phyloP scores from a whole-genome alignment of 352 stramenopile genomes.

The Phytopythium chamaehyphon region DNA sequence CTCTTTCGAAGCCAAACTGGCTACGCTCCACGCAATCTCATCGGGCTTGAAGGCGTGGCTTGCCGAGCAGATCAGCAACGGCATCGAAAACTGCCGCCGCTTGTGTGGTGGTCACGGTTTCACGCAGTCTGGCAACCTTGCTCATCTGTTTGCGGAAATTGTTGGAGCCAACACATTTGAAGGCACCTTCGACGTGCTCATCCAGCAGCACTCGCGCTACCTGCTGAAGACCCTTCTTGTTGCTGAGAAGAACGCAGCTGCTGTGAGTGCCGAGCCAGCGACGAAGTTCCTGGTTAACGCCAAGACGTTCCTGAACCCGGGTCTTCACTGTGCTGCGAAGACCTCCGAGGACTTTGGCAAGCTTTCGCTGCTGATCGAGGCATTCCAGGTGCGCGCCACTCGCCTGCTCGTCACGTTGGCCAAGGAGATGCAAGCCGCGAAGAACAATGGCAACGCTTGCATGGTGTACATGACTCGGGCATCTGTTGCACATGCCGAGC shows the following conservation, averaged over 20 bases:
- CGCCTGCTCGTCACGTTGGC: conserved; percentile 24
- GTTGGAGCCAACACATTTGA: conserved; percentile 57
- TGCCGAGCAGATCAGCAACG: conserved; percentile 32
- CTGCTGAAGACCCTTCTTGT: conserved; percentile 39
- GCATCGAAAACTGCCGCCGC: conserved; percentile 41
- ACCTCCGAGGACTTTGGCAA: conserved; percentile 26
- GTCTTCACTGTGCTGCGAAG: conserved; percentile 29
- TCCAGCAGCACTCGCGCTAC: conserved; percentile 60
- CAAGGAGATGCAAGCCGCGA: conserved; percentile 31
- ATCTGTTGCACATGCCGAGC: conserved; percentile 42
- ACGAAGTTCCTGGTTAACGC: conserved; percentile 30
- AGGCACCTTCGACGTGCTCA: conserved; percentile 71
- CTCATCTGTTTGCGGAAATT: conserved; percentile 17
- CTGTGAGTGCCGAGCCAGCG: neutral
- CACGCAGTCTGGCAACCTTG: conserved; percentile 27
- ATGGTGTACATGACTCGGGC: conserved; percentile 52
- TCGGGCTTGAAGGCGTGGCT: conserved; percentile 56
- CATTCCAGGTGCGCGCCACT: conserved; percentile 33
- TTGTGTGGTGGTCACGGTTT: conserved; percentile 42
- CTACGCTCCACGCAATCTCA: conserved; percentile 48
- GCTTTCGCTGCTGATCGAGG: conserved; percentile 33
- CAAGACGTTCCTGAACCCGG: conserved; percentile 21
- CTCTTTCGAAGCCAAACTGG: conserved; percentile 34
- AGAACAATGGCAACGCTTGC: conserved; percentile 43
- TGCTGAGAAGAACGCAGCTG: conserved; percentile 6